phyloP scores from a whole-genome alignment of 805 yeast species.

The Ogataea allantospora region DNA sequence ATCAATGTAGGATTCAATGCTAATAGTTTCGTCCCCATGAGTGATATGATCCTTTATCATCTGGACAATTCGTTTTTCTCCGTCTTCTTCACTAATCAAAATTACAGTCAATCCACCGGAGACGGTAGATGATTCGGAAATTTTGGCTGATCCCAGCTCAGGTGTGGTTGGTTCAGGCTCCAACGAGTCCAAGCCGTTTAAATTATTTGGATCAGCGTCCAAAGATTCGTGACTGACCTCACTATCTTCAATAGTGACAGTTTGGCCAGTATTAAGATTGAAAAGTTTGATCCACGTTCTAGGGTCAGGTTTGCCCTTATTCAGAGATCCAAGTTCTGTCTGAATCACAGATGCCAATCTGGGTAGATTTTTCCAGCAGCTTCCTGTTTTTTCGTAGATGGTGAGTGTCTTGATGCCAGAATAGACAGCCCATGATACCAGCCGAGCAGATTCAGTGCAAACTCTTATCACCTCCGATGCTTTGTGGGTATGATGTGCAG shows the following conservation, averaged over 20 bases:
- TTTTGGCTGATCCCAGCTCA: constrained; percentile 12
- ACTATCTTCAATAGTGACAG: constrained; percentile 14
- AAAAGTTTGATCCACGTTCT: constrained; percentile 26
- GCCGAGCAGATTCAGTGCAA: constrained; percentile 36
- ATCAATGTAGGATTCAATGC: constrained; percentile 13
- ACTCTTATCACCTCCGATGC: constrained; percentile 43
- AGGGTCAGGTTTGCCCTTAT: constrained; percentile 13
- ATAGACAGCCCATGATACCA: constrained; percentile 31
- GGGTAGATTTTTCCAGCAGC: constrained; percentile 29
- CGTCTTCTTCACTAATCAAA: constrained; percentile 13
- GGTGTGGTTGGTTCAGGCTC: constrained; percentile 20
- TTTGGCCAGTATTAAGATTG: constrained; percentile 19
- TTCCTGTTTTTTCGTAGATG: constrained; percentile 30
- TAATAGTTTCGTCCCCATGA: not conserved
- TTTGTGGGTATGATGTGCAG: constrained; percentile 38
- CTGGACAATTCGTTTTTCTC: constrained; percentile 4
- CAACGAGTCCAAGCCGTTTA: constrained; percentile 8
- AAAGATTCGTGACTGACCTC: constrained; percentile 4
- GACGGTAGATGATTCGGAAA: constrained; percentile 6
- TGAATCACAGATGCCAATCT: constrained; percentile 27
- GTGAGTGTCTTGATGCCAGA: constrained; percentile 26
- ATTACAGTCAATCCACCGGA: constrained; percentile 16
- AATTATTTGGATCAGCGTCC: not conserved
- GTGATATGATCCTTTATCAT: constrained; percentile 6
- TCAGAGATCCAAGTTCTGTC: constrained; percentile 25